Evolutionary conservation across 805 yeast species (phyloP).

Genomic region (Starmerella asiatica): DNA sequence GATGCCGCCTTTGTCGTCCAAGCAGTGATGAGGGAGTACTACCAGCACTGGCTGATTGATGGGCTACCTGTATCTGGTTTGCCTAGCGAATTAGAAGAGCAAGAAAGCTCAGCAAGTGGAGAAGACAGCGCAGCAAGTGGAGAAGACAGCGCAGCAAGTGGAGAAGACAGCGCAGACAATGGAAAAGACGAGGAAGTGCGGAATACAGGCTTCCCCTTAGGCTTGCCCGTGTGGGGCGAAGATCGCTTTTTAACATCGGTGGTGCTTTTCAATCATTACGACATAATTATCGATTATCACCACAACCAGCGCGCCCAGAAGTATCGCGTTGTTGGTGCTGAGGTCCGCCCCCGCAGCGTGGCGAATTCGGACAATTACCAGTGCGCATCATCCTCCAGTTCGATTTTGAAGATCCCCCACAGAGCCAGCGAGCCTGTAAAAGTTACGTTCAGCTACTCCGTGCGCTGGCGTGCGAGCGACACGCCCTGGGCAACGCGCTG

Average conservation of each 20-base stretch:
- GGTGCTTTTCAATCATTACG: slow-evolving; percentile 60
- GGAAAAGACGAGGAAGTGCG: slow-evolving; percentile 31
- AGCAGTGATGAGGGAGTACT: slow-evolving; percentile 68
- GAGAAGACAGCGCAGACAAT: neutral
- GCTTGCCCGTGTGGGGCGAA: slow-evolving; percentile 42
- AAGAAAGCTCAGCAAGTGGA: slow-evolving; percentile 20
- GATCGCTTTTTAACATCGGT: slow-evolving; percentile 32
- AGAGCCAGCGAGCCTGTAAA: slow-evolving; percentile 30
- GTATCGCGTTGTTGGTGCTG: slow-evolving; percentile 83
- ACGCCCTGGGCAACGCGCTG: slow-evolving; percentile 97
- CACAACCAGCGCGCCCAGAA: slow-evolving; percentile 44
- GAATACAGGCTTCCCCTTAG: slow-evolving; percentile 34
- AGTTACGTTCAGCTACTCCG: slow-evolving; percentile 78
- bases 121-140: slow-evolving; percentile 34
- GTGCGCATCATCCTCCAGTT: slow-evolving; percentile 21
- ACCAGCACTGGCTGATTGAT: slow-evolving; percentile 85
- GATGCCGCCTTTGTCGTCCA: slow-evolving; percentile 68
- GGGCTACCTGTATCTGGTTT: slow-evolving; percentile 83
- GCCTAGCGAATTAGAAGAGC: slow-evolving; percentile 35
- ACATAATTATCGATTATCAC: slow-evolving; percentile 71
- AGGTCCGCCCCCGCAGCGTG: slow-evolving; percentile 44
- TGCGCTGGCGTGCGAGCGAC: slow-evolving; percentile 50
- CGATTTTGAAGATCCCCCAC: neutral
- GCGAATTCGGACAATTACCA: slow-evolving; percentile 26
- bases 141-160: slow-evolving; percentile 5